phyloP scores from a whole-genome alignment of 352 stramenopile genomes.

The Plasmopara viticola region DNA sequence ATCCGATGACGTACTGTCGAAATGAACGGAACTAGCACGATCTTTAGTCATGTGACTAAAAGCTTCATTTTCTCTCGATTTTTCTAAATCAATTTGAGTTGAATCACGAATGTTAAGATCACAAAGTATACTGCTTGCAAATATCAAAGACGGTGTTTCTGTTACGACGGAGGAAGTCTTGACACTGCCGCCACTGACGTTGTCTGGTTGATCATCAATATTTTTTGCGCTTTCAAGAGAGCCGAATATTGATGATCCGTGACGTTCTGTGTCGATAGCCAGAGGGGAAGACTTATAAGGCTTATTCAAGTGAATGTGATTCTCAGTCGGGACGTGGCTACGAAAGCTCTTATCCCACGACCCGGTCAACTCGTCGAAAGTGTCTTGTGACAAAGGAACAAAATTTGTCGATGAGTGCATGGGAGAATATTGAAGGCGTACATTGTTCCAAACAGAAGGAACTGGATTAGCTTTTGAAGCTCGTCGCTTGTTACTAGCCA shows the following conservation, averaged over 20 bases:
- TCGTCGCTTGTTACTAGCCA: slow-evolving; percentile 25
- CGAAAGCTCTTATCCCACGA: slow-evolving; percentile 24
- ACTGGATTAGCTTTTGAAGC: slow-evolving; percentile 2
- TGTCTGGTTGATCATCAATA: background rate
- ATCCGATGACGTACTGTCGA: background rate
- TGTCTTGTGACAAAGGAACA: slow-evolving; percentile 15
- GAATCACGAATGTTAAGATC: background rate
- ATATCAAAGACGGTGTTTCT: background rate
- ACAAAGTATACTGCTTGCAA: background rate
- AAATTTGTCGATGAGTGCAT: slow-evolving; percentile 6
- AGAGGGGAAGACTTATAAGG: slow-evolving; percentile 2
- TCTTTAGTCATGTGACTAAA: background rate
- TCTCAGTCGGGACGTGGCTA: slow-evolving; percentile 5
- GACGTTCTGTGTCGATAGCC: background rate
- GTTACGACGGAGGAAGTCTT: background rate
- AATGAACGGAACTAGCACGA: background rate
- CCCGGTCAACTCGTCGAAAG: slow-evolving; percentile 28
- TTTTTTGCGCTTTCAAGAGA: background rate
- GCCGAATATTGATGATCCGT: background rate
- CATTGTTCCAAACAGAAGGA: slow-evolving; percentile 20
- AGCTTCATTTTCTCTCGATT: background rate
- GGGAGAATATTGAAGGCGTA: slow-evolving; percentile 20
- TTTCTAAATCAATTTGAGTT: background rate
- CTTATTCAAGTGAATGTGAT: slow-evolving; percentile 20
- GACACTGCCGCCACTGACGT: background rate